Evolutionary conservation across 1,284 basidiomycete species (phyloP), one percentile per base, ranked within the genome.

Genomic region (Cutaneotrichosporon mucoides): DNA sequence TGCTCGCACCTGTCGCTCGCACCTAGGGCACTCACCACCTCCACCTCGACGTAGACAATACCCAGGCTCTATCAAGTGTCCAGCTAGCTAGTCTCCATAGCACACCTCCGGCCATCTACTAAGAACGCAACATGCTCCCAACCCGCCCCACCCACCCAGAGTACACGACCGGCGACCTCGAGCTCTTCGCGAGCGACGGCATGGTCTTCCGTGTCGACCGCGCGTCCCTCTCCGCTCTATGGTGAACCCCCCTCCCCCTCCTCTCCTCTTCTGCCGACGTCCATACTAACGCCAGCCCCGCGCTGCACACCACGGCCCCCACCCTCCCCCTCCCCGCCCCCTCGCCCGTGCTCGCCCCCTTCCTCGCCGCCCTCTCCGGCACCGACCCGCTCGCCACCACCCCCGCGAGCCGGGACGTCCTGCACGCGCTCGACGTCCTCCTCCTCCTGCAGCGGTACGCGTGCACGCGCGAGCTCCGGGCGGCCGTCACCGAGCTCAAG

Each of bases 151-250:
- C 8, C 8, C 49, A 50, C 49, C 49, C 49, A 36, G 49, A 38
- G n/a, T 50, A 50, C 38, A 37, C 15, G 4, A 36, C 13, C 36
- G 49, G 49, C 24, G 43, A 35, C 40, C 45, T 40, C 45, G 56
- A 56, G 38, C 38, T 62, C 35, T n/a, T 49, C 16, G 55, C 60
- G 9, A 35, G 44, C 9, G 60, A 62, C 38, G 60, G 60, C 11
- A 44, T 55, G 48, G 16, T 24, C 13, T 62, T 55, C 45, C 45
- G 37, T 48, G 53, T 55, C 36, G 56, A 62, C 38, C 43, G 50
- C 44, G n/a, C 24, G 15, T 42, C 10, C 15, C 52, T 58, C 12
- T 13, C 35, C 24, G 24, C 24, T 24, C 24, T 24, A 24, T 24
- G 24, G 24, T 24, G 24, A 24, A 24, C 24, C 24, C 24, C 24